Base-by-base conservation (phyloP, 2,329 filamentous ascomycete species). In the Cordyceps cateniannulata region DNA sequence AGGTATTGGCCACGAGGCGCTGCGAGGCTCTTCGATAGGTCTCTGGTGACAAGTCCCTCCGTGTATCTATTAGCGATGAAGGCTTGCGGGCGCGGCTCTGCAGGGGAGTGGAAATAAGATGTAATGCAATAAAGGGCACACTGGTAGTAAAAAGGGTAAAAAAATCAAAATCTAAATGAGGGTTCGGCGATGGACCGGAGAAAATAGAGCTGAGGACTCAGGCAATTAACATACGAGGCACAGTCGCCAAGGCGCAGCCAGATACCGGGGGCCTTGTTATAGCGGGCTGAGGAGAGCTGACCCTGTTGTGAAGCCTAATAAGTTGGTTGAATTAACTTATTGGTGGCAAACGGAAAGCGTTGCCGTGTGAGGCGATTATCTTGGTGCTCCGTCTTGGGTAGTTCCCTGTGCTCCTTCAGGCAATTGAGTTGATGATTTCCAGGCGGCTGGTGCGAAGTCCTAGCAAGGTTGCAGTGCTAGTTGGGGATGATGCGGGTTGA, bases 1-100 rank as follows among this genome's bases (percentile, higher is more conserved):
- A 57, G 54, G 54, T 40, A 20, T 49, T 25, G 32, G 22, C 62
- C 62, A 63, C 62, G 59, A 63, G 62, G 62, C 54, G 59, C 25
- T 47, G 59, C 42, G 35, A 61, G 38, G 44, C 27, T 52, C 57
- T 59, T 63, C 55, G 55, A 63, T 57, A 60, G 59, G 62, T 49
- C 59, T 56, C 27, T 42, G n/a, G 42, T 35, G n/a, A 35, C 40
- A 55, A 22, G 44, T 27, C 29, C 38, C 29, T 51, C 29, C 38
- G 54, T 57, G 42, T 25, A 25, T 25, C 54, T 1, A 29, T 49
- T 57, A 24, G 54, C 44, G 27, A 57, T 27, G 2, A 44, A 57
- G 22, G 3, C n/a, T 12, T 25, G 14, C 24, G 22, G 24, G 32
- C 32, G 38, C n/a, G 27, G 29, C n/a, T 45, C 44, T 57, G 54